Evolutionary conservation across 2,329 filamentous ascomycete genomes (phyloP).

Genomic region (Emericellopsis cladophorae): DNA sequence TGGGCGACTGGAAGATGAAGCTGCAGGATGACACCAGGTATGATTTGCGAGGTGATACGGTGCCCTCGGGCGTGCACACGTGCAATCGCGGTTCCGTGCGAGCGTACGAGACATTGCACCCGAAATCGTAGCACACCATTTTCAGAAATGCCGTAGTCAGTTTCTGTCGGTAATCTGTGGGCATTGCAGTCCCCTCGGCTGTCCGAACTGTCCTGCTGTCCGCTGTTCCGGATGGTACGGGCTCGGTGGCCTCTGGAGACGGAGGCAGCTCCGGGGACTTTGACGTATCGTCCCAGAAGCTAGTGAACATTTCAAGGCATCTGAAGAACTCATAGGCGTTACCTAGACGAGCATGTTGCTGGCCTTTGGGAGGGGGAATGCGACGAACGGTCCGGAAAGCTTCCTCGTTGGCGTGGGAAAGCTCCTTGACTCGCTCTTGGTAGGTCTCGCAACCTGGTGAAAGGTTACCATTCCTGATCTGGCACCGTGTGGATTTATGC

Average conservation of each 20-base stretch:
- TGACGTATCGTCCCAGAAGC: constrained; percentile 51
- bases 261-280: constrained; percentile 15
- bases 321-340: constrained; percentile 56
- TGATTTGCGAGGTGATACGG: constrained; percentile 24
- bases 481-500: constrained; percentile 33
- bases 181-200: constrained; percentile 40
- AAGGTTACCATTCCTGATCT: constrained; percentile 36
- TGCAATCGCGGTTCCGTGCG: constrained; percentile 48
- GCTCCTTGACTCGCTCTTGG: constrained; percentile 43
- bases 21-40: constrained; percentile 46
- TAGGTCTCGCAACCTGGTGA: constrained; percentile 47
- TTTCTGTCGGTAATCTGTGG: constrained; percentile 41
- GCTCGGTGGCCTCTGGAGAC: constrained; percentile 15
- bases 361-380: constrained; percentile 39
- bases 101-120: constrained; percentile 44
- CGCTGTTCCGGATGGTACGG: constrained; percentile 6
- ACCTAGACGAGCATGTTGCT: constrained; percentile 40
- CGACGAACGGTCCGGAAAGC: constrained; percentile 50
- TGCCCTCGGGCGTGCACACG: constrained; percentile 25
- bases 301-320: constrained; percentile 44
- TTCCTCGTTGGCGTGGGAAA: constrained; percentile 40
- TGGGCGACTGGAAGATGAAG: constrained; percentile 48
- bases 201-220: constrained; percentile 22
- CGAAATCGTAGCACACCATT: constrained; percentile 53
- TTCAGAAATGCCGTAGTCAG: constrained; percentile 49